Base-by-base conservation (phyloP, 805 yeast genomes). In the Komagataella phaffii region DNA sequence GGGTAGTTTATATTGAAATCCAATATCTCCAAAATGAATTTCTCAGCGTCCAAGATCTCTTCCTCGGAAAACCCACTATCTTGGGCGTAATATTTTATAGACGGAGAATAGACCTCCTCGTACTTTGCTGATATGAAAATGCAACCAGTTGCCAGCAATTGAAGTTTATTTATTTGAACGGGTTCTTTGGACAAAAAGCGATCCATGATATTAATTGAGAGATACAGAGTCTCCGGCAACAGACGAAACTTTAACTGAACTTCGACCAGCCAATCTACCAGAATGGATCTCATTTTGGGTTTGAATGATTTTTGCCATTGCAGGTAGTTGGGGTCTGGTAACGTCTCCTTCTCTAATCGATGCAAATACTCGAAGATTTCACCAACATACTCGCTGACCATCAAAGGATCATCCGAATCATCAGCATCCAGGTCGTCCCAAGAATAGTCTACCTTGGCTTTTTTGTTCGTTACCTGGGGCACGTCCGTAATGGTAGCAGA, bases 191-290 rank as follows among this genome's bases (percentile, higher is more conserved):
- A 79, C 77, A 90, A 77, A 66, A 85, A 88, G 57, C 96, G 70
- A 68, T 90, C 97, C 87, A 89, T 83, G 51, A 87, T 67, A 66
- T 88, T 88, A 52, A 87, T 83, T 3, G 96, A 88, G 53, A 89
- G 70, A 60, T 80, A 86, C 53, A 90, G 74, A 7, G 96, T 87
- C 66, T 89, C 96, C 1, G 95, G 96, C 46, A 85, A 73, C 55
- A 90, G 74, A 57, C 90, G 76, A 67, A 89, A 89, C 63, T 87
- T 77, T 57, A 81, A 72, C 69, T 88, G 96, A 64, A 89, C 90
- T 63, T 88, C 95, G 8, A 88, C 88, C 57, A 89, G 73, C 97
- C 97, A 89, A 67, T 90, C 96, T n/a, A 89, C 88, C 53, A 89
- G 70, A 50, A 89, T 85, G 6, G 88, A 82, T 57, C 97, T 77